phyloP scores from a whole-genome alignment of 108 stramenopile genomes.

The Nannochloropsis gaditana region DNA sequence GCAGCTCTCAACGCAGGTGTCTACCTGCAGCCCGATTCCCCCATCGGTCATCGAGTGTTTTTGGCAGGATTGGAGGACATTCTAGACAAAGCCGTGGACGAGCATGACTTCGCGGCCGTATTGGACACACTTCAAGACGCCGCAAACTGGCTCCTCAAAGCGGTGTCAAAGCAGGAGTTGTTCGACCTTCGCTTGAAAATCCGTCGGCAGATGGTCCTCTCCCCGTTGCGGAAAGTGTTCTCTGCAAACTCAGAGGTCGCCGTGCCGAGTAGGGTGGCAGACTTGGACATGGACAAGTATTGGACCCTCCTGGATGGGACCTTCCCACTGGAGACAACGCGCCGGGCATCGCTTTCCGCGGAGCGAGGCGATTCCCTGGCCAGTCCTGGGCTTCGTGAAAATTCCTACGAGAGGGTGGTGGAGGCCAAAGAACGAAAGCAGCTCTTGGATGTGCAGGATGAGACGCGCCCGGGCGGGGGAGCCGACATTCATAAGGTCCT shows the following conservation, averaged over 20 bases:
- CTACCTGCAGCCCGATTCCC: not conserved
- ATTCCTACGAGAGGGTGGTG: not conserved
- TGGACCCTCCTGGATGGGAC: conserved; percentile 9
- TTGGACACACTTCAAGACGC: not conserved
- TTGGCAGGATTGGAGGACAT: not conserved
- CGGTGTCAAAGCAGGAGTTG: not conserved
- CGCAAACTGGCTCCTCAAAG: not conserved
- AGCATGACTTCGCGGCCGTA: not conserved
- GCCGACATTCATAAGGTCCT: not conserved
- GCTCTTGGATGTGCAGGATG: not conserved
- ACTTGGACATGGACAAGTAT: not conserved
- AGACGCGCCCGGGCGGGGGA: not conserved
- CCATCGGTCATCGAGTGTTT: not conserved
- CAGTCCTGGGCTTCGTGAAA: not conserved
- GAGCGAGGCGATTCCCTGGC: not conserved
- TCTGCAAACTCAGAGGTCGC: not conserved
- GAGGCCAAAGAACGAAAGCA: conserved; percentile 6
- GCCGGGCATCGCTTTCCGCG: not conserved
- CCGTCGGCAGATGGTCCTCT: not conserved
- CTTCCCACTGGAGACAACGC: conserved; percentile 11
- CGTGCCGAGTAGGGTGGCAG: not conserved
- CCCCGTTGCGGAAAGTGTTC: not conserved
- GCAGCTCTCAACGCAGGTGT: not conserved
- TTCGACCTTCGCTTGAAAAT: not conserved
- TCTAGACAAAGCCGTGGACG: not conserved